Conservation (phyloP, 108 stramenopile species). For the Epithemia pelagica region DNA sequence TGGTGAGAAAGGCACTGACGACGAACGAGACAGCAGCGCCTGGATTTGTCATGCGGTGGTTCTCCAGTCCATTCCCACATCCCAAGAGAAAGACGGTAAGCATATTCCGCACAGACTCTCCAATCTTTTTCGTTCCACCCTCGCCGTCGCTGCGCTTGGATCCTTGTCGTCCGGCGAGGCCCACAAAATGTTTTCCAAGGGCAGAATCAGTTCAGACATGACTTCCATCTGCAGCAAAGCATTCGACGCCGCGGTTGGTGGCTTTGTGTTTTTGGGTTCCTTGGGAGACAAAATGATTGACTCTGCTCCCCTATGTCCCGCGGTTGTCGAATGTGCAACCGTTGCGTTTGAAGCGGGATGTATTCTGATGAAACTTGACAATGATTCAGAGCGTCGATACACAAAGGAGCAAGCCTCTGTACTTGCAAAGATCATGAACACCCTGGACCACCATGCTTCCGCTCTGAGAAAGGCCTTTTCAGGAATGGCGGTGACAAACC, state of each 20-base stretch:
- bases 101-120: background rate
- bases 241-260: background rate
- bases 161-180: background rate
- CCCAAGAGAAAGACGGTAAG: background rate
- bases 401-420: background rate
- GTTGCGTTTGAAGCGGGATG: background rate
- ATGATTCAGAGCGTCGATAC: background rate
- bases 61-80: background rate
- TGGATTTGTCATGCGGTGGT: background rate
- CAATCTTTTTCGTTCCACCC: background rate
- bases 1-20: background rate
- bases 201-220: background rate
- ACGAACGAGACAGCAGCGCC: background rate
- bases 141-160: background rate
- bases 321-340: background rate
- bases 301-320: background rate
- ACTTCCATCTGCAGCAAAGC: background rate
- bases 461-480: background rate
- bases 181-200: background rate
- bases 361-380: background rate
- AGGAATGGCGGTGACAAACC: background rate
- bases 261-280: background rate
- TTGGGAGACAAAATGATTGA: background rate
- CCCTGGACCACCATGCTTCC: background rate
- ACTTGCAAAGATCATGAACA: background rate